Base-by-base conservation (phyloP, 495 filamentous ascomycete species). In the Letharia columbiana region DNA sequence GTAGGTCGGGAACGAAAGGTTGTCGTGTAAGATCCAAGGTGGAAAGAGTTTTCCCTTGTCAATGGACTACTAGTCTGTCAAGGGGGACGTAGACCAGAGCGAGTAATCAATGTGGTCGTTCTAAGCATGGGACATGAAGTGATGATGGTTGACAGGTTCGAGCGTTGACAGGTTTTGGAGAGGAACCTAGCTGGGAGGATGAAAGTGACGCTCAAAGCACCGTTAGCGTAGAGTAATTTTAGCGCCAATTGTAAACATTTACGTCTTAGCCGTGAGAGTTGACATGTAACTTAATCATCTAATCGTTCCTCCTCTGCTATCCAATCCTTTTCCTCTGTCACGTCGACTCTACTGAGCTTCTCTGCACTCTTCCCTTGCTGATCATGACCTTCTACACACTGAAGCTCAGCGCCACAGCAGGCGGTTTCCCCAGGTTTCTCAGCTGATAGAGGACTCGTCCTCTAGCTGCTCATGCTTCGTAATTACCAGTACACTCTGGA, bases 1-100 rank as follows among this genome's bases (percentile, higher is more conserved):
- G 28, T 28, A 4, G 33, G 28, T 68, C 74, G 67, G 63, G 64
- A 66, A 37, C 20, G 9, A 5, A 20, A 8, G 57, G 18, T 17
- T 20, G n/a, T 11, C 20, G 28, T 6, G 6, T 33, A 17, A 1
- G 31, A 3, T 18, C 1, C 31, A 18, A 35, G 52, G 9, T 11
- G 49, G n/a, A 1, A 52, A 17, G 20, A 9, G 20, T n/a, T 20
- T n/a, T n/a, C 18, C 20, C 45, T 49, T 6, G 18, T 20, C 45
- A n/a, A 49, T 5, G 45, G 20, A 50, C 47, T 23, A 50, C 9
- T 50, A 47, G 17, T 47, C 44, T 44, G 6, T 47, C 44, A 47
- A 47, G 15, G 44, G 2, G 44, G 17, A 47, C 44, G 17, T 47
- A 20, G 44, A 47, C 23, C 23, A 28, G 23, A 1, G 23, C 23